Conservation (phyloP, 805 yeast species). For the Priceomyces castillae region DNA sequence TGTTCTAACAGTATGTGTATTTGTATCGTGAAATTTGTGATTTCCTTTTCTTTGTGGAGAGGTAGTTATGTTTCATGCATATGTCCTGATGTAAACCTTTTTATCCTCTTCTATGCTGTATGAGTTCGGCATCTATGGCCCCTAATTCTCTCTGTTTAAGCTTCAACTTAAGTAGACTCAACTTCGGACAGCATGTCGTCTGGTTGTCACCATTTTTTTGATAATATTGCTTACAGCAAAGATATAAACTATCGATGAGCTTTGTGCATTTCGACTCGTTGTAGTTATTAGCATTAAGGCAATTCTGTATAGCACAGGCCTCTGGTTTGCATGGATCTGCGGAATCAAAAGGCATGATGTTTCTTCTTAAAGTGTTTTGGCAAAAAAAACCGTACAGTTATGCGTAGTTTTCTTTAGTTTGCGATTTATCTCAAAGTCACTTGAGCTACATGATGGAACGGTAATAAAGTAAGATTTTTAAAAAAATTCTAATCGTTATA, state of each 20-base stretch:
- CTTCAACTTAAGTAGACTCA: slow-evolving; percentile 58
- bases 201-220: slow-evolving; percentile 56
- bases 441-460: background rate
- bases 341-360: slow-evolving; percentile 4
- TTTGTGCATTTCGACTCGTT: slow-evolving; percentile 73
- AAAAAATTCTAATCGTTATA: background rate
- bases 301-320: slow-evolving; percentile 83
- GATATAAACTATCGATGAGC: slow-evolving; percentile 66
- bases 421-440: background rate
- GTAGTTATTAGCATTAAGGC: slow-evolving; percentile 59
- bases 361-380: background rate
- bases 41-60: too few relatives aligned
- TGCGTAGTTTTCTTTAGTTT: background rate
- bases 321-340: slow-evolving; percentile 64
- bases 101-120: slow-evolving; percentile 18
- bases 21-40: background rate
- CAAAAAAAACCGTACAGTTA: background rate
- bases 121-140: slow-evolving; percentile 54
- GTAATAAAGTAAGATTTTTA: background rate
- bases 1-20: too few relatives aligned
- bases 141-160: slow-evolving; percentile 61
- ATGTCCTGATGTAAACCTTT: background rate
- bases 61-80: too few relatives aligned
- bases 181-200: slow-evolving; percentile 78
- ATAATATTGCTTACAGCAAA: slow-evolving; percentile 72